Base-by-base conservation (phyloP, 345 rosid genomes). In the Brassica carinata region DNA sequence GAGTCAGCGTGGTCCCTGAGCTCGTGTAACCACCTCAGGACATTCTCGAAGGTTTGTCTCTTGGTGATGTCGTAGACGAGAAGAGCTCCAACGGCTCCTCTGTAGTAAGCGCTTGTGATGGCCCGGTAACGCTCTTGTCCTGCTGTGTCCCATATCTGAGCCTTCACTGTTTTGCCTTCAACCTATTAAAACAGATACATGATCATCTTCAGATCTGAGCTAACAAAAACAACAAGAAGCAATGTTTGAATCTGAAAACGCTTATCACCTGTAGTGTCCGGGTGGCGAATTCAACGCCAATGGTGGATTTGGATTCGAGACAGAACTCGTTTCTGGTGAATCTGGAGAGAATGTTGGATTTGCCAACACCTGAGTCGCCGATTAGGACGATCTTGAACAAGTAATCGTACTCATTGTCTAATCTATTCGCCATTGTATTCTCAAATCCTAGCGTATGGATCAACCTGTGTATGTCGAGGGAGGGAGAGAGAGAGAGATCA, bases 81-180 rank as follows among this genome's bases (percentile, higher is more conserved):
- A 13, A 91, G 90, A 1, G 96, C 96, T 1, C 96, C 96, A 11
- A 90, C 96, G 1, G 94, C 94, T 75, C 97, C 97, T 81, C 94
- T 83, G 71, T 92, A 90, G 84, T 90, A 92, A 57, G 93, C 93
- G 63, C 88, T 89, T 31, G 94, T 92, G 73, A 92, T 82, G 7
- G 94, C 94, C 79, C 93, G 77, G n/a, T 90, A 92, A 45, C 97
- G 87, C 80, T 92, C 94, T 77, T 92, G 97, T 8, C 97, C 97
- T 23, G 94, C 97, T 0, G 94, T 90, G 67, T 92, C 97, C 97
- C 93, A 90, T 48, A 92, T 92, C 88, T 92, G 93, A 30, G 93
- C 94, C 89, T 92, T 92, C 7, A 92, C 90, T 38, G 89, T 89
- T 83, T 92, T 92, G 70, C 93, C 97, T 82, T 92, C 93, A 17